Base-by-base conservation (phyloP, 2,329 filamentous ascomycete species). In the Fusarium tjaetaba region DNA sequence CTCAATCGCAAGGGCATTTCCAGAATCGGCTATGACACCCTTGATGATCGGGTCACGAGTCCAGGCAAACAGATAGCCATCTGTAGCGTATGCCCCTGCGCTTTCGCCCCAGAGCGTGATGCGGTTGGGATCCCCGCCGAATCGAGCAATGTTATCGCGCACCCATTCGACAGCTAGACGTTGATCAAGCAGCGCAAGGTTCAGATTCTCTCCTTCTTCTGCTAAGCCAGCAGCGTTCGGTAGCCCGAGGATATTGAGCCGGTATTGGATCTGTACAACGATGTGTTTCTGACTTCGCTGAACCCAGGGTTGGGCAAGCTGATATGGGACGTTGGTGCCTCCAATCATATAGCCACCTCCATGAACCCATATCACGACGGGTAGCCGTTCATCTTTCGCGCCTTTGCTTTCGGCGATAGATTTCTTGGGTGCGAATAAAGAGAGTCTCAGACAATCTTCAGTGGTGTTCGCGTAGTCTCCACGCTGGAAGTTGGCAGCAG, bases 81-180 rank as follows among this genome's bases (percentile, higher is more conserved):
- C 73, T 11, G 45, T 58, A 1, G 58, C 58, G 22, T 75, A 75
- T 10, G 67, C 73, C 2, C 67, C 61, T 5, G 73, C 73, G 11
- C 73, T 75, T 10, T 75, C 70, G 1, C 73, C 73, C 73, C 73
- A 76, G 7, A 75, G 70, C 2, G 34, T 61, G 7, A 76, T 76
- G 14, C 73, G 73, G 10, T 56, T 9, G 5, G 70, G 73, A 24
- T 75, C 73, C 0, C 73, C 73, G 9, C 73, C 73, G 11, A 75
- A 76, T 16, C 28, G 58, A 49, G 67, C 73, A 39, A 74, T 72
- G 11, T 76, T 75, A 14, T 59, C 59, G 0, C 60, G 67, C 7
- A 76, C 73, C 73, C 73, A 75, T 63, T 75, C 73, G 14, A 75
- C 72, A 10, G 73, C 73, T 1, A 75, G 58, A 15, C 73, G 70